phyloP scores from a whole-genome alignment of 2,329 filamentous ascomycete species.

The Diplocarpon rosae region DNA sequence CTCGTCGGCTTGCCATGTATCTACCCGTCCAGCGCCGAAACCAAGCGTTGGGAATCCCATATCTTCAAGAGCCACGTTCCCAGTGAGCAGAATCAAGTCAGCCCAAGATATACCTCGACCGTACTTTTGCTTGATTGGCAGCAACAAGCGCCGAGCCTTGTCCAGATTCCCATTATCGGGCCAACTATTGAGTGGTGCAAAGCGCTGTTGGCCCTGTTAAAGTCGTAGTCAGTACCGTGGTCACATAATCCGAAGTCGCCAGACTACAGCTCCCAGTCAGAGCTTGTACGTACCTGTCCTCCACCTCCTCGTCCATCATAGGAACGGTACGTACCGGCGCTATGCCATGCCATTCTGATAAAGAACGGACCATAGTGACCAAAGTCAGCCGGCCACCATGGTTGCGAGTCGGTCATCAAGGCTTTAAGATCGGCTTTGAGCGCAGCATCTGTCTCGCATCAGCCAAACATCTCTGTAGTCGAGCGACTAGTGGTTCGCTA shows the following conservation, averaged over 20 bases:
- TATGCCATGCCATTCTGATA: conserved; percentile 52
- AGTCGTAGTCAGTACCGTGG: neutral
- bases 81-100: conserved; percentile 44
- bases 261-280: too few relatives aligned
- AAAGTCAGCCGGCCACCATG: conserved; percentile 52
- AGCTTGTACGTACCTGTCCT: conserved; percentile 31
- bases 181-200: conserved; percentile 52
- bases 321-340: conserved; percentile 48
- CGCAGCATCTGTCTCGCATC: conserved; percentile 22
- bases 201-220: conserved; percentile 42
- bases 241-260: too few relatives aligned
- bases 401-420: conserved; percentile 49
- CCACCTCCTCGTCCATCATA: conserved; percentile 47
- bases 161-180: conserved; percentile 50
- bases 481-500: neutral
- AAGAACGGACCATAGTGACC: conserved; percentile 51
- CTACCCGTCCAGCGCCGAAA: conserved; percentile 46
- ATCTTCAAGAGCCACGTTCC: conserved; percentile 48
- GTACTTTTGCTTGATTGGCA: conserved; percentile 54
- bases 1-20: conserved; percentile 49
- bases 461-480: neutral
- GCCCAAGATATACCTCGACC: conserved; percentile 53
- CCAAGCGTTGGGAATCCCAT: conserved; percentile 47
- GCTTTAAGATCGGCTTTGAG: conserved; percentile 46
- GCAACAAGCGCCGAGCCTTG: conserved; percentile 49